These are phyloP conservation scores for Cordia subcordata DNA, from an alignment of 257 asterid species.

Conservation along the genomic window DNA sequence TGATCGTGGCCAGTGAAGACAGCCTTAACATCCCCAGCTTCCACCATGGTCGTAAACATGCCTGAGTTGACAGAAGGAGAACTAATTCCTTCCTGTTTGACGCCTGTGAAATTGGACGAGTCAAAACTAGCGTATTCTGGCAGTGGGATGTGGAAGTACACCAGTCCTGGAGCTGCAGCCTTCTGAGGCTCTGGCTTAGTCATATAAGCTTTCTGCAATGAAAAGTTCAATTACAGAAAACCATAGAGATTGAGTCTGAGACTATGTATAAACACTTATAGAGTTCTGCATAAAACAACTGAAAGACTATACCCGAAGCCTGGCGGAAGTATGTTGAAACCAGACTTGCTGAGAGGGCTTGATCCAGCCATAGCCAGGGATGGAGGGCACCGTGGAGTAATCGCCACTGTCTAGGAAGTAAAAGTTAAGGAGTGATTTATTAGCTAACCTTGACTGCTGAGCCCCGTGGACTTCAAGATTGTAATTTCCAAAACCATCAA, in stretches of 20 bases:
- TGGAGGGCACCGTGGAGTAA: slow-evolving; percentile 70
- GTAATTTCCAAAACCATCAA: slow-evolving; percentile 92
- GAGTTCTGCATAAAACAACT: background rate
- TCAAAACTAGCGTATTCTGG: slow-evolving; percentile 82
- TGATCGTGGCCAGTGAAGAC: slow-evolving; percentile 95
- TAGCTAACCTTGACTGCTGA: slow-evolving; percentile 42
- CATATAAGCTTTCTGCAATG: slow-evolving; percentile 52
- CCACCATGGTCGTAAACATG: slow-evolving; percentile 77
- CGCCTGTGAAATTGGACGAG: slow-evolving; percentile 74
- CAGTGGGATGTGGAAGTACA: slow-evolving; percentile 88
- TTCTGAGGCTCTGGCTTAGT: slow-evolving; percentile 55
- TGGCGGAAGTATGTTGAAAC: slow-evolving; percentile 63
- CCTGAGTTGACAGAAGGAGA: slow-evolving; percentile 85
- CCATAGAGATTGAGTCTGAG: background rate
- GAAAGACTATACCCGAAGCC: slow-evolving; percentile 60
- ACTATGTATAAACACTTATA: background rate
- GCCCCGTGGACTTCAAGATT: slow-evolving; percentile 78
- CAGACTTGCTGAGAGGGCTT: slow-evolving; percentile 88
- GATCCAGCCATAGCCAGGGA: slow-evolving; percentile 92
- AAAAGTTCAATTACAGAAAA: slow-evolving; percentile 3
- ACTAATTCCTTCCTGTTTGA: slow-evolving; percentile 79
- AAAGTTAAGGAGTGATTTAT: slow-evolving; percentile 78
- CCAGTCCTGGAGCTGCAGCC: slow-evolving; percentile 76
- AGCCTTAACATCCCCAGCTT: slow-evolving; percentile 87
- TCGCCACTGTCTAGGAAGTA: slow-evolving; percentile 91